A percentile compares a stretch with the other conserved stretches of the same genome.
phyloP scores from a whole-genome alignment of 2,329 filamentous ascomycete species.

The Penicillium psychrosexuale region DNA sequence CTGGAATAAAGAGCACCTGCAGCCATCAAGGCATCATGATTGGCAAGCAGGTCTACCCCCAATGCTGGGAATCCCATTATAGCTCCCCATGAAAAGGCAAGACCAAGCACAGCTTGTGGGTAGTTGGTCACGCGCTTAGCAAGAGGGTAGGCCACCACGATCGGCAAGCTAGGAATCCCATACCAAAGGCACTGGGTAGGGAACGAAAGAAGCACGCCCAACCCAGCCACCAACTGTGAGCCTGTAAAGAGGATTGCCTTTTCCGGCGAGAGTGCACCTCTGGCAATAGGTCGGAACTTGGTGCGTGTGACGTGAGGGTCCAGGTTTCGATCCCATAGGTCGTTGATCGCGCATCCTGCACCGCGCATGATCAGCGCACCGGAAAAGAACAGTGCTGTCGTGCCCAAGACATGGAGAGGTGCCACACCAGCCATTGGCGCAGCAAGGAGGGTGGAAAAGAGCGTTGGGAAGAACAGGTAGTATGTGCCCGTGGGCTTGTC shows the following conservation, averaged over 20 bases:
- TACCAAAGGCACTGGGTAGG: slow-evolving; percentile 44
- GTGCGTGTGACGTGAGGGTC: slow-evolving; percentile 54
- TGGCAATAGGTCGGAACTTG: slow-evolving; percentile 51
- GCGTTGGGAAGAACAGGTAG: slow-evolving; percentile 53
- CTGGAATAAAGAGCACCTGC: slow-evolving; percentile 46
- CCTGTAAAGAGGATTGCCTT: slow-evolving; percentile 47
- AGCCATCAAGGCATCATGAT: slow-evolving; percentile 36
- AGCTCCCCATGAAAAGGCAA: slow-evolving; percentile 52
- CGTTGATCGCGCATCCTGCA: slow-evolving; percentile 55
- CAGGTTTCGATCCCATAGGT: slow-evolving; percentile 54
- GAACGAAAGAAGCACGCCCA: slow-evolving; percentile 45
- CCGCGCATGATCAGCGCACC: slow-evolving; percentile 51
- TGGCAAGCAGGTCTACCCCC: slow-evolving; percentile 44
- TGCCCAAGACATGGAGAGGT: slow-evolving; percentile 38
- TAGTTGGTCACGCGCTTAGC: slow-evolving; percentile 54
- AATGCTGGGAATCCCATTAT: slow-evolving; percentile 49
- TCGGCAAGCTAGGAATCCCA: slow-evolving; percentile 42
- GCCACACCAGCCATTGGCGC: slow-evolving; percentile 38
- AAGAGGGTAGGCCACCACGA: slow-evolving; percentile 50
- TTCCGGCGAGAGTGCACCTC: slow-evolving; percentile 48
- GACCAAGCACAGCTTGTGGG: slow-evolving; percentile 51
- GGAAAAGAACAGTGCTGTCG: slow-evolving; percentile 41
- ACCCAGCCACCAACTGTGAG: slow-evolving; percentile 41
- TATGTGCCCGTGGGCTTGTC: slow-evolving; percentile 53
- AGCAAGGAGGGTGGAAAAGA: slow-evolving; percentile 48